Evolutionary conservation across 2,329 filamentous ascomycete species (phyloP), one percentile per base, ranked within the genome.

Genomic region (Phialophora macrospora): DNA sequence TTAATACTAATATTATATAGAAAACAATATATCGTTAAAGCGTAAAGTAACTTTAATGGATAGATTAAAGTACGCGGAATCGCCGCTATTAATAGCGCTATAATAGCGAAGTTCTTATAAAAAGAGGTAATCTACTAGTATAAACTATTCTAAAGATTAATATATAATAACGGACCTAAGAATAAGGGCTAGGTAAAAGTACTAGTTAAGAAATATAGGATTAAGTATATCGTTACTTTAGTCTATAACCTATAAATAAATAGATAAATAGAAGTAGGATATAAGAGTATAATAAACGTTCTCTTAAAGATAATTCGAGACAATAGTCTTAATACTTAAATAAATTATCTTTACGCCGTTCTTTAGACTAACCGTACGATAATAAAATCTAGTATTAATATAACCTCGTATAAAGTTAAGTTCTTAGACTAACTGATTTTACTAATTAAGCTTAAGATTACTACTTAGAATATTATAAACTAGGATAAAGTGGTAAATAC

Each of bases 101-200:
- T 14, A 14, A 14, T 59, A n/a, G 20, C 14, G 7, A 59, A 59
- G 26, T 59, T 59, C 17, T 17, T 59, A 32, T 59, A 59, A 1
- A 12, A 59, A 49, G 41, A 59, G 1, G 22, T 59, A 20, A 59
- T 59, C 0, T 59, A 48, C 12, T 14, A 14, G 8, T 48, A 48
- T 22, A 22, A 48, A 7, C n/a, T n/a, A n/a, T n/a, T n/a, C n/a
- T n/a, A n/a, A n/a, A n/a, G n/a, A n/a, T n/a, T n/a, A n/a, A n/a
- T 59, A 8, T 48, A 48, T 32, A 22, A 59, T 48, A 24, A 24
- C 1, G 22, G 24, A 8, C 41, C 17, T 2, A 9, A 59, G 17
- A 59, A 59, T 48, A 59, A 59, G 56, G 20, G 4, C 1, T 57
- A 44, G 5, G n/a, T 41, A 6, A 26, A n/a, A 44, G 32, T 41